Evolutionary conservation across 1,139 yeast species (phyloP).

Genomic region (Citeromyces siamensis): DNA sequence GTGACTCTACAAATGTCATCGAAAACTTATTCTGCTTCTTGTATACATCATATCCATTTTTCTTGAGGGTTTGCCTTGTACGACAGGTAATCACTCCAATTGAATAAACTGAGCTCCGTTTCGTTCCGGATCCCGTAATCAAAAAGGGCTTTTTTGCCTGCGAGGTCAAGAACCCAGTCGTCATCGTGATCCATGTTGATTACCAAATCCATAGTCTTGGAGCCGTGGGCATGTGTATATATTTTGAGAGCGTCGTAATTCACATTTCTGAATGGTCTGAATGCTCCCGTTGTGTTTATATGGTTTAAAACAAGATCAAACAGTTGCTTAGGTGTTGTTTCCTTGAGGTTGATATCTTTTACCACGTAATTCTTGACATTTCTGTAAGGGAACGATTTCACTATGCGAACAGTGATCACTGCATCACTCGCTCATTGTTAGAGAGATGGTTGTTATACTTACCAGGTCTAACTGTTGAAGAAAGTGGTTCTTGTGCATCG

Average conservation of each 20-base stretch:
- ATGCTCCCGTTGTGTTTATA: conserved; percentile 54
- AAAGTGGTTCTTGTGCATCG: conserved; percentile 43
- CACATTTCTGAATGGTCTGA: conserved; percentile 78
- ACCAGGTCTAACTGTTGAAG: conserved; percentile 54
- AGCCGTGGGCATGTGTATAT: conserved; percentile 90
- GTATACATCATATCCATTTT: conserved; percentile 42
- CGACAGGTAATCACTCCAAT: conserved; percentile 47
- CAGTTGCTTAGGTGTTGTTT: conserved; percentile 54
- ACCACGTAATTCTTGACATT: conserved; percentile 76
- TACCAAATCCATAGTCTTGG: conserved; percentile 86
- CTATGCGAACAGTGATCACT: conserved; percentile 69
- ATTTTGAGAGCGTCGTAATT: conserved; percentile 67
- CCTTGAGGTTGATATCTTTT: conserved; percentile 58
- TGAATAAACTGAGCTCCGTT: conserved; percentile 79
- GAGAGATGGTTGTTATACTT: conserved; percentile 11
- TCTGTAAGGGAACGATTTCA: conserved; percentile 88
- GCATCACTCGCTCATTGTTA: conserved; percentile 37
- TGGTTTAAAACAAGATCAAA: conserved; percentile 31
- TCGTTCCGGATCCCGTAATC: conserved; percentile 80
- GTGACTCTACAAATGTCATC: too few species aligned
- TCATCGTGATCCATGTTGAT: conserved; percentile 78
- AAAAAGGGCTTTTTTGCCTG: conserved; percentile 28
- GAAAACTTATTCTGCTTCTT: not conserved
- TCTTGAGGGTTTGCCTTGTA: conserved; percentile 80
- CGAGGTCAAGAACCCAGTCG: conserved; percentile 50